A percentile compares a stretch with the other conserved stretches of the same genome.
These are phyloP conservation scores for Eucalyptus cloeziana DNA, from an alignment of 345 rosid genomes.

Conservation along the genomic window DNA sequence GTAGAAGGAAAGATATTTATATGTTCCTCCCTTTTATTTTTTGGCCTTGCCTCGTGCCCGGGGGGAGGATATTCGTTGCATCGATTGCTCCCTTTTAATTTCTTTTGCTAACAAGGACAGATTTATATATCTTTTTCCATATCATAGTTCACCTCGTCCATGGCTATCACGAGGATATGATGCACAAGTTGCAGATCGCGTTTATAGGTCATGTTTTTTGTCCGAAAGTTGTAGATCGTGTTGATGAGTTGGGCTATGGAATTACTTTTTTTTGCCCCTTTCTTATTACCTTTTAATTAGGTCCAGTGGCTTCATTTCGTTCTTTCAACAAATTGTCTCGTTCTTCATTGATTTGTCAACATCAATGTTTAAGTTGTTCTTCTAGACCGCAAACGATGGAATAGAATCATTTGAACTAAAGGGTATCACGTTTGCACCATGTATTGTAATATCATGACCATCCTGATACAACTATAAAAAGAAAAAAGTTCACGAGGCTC, in stretches of 20 bases:
- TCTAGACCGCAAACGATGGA: rapidly evolving
- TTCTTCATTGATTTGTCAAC: rapidly evolving
- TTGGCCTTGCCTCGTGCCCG: not conserved
- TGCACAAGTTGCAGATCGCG: rapidly evolving
- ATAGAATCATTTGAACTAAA: rapidly evolving
- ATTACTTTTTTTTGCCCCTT: not conserved
- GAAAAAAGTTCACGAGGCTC: not conserved
- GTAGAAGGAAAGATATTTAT: not conserved
- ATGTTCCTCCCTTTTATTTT: not conserved
- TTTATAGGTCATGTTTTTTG: too few relatives aligned
- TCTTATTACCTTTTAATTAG: not conserved
- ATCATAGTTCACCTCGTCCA: not conserved
- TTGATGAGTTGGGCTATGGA: not conserved
- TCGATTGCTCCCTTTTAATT: not conserved
- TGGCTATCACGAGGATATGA: not conserved
- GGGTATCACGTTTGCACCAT: rapidly evolving
- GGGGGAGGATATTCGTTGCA: not conserved
- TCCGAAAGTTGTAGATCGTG: not conserved
- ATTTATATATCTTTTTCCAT: not conserved
- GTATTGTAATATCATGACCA: not conserved
- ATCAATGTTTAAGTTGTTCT: not conserved
- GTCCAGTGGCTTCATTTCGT: rapidly evolving
- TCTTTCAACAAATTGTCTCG: not conserved
- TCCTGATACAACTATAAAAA: rapidly evolving
- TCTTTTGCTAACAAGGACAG: not conserved